These are phyloP conservation scores for Mycogone perniciosa DNA, from an alignment of 2,329 filamentous ascomycete species.

Conservation along the genomic window DNA sequence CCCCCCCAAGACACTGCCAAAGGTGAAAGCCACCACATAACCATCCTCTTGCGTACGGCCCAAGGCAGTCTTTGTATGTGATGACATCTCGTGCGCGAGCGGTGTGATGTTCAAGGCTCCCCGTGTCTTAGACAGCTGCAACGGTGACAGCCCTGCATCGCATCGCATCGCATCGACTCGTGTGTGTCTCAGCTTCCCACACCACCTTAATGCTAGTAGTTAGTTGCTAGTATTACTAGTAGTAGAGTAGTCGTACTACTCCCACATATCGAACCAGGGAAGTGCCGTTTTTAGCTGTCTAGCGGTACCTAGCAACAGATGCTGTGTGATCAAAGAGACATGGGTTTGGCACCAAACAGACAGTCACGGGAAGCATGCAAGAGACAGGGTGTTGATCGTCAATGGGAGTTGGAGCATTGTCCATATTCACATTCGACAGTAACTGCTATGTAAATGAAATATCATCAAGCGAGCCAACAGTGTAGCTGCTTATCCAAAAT, in stretches of 20 bases:
- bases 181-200: slow-evolving; percentile 6
- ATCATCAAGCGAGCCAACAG: slow-evolving; percentile 3
- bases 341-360: not conserved
- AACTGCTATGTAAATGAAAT: slow-evolving; percentile 7
- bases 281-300: not conserved
- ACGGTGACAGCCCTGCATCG: not conserved
- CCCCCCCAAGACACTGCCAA: not conserved
- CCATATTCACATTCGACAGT: slow-evolving; percentile 5
- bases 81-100: no score
- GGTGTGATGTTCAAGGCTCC: no score
- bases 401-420: slow-evolving; percentile 6
- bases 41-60: no score
- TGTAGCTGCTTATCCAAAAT: slow-evolving; percentile 6
- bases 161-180: slow-evolving; percentile 5
- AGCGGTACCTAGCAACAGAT: no score
- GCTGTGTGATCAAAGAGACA: not conserved
- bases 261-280: not conserved
- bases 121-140: no score
- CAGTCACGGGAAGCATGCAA: not conserved
- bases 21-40: no score
- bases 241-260: not conserved
- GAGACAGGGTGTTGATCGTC: not conserved
- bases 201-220: not conserved
- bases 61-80: no score
- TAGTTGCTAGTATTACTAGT: no score